These are phyloP conservation scores for Rhizopogon vinicolor DNA, from an alignment of 768 basidiomycete genomes.

Conservation along the genomic window DNA sequence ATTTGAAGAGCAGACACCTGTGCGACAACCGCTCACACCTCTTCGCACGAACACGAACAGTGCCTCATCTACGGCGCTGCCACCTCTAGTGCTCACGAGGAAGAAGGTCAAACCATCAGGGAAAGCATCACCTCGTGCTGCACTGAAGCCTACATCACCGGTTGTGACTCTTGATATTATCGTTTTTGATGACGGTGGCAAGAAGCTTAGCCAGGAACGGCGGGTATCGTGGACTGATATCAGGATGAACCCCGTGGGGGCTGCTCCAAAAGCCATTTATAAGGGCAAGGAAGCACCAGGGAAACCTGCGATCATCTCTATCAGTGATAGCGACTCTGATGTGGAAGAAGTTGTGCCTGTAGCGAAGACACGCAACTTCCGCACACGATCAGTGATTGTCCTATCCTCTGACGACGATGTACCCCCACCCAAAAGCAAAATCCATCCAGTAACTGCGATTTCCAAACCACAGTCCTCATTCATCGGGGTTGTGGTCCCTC, in stretches of 20 bases:
- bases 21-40: constrained; percentile 37
- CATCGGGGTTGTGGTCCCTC: constrained; percentile 41
- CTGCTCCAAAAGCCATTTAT: not conserved
- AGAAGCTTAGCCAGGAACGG: constrained; percentile 53
- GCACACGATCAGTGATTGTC: constrained; percentile 20
- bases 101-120: constrained; percentile 15
- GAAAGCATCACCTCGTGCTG: constrained; percentile 14
- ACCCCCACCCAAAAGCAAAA: constrained; percentile 17
- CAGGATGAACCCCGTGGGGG: constrained; percentile 26
- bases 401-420: constrained; percentile 50
- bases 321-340: constrained; percentile 25
- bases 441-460: not conserved
- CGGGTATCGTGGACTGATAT: constrained; percentile 48
- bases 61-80: constrained; percentile 31
- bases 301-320: constrained; percentile 9
- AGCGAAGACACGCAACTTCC: constrained; percentile 8
- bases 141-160: constrained; percentile 38
- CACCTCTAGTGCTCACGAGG: constrained; percentile 15
- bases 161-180: constrained; percentile 64
- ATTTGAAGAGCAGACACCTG: constrained; percentile 11
- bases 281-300: constrained; percentile 7
- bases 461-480: constrained; percentile 13
- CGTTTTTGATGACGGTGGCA: constrained; percentile 57
- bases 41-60: constrained; percentile 29
- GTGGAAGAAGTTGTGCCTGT: constrained; percentile 19